phyloP scores from a whole-genome alignment of 371 early-diverging fungal species.

The Lichtheimia ornata region DNA sequence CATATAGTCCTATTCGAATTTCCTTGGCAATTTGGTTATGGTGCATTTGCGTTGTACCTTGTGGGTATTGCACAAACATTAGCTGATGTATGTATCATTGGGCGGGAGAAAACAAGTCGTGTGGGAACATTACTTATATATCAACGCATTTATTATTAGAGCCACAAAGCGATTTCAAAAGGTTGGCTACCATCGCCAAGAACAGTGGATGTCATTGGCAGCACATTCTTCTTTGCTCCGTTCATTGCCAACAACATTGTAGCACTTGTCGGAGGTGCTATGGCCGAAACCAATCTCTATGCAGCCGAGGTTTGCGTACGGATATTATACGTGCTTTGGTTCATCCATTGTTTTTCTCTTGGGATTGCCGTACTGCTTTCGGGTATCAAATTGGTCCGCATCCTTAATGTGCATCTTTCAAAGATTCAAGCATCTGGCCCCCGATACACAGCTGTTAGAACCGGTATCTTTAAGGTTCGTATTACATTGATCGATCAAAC shows the following conservation, averaged over 20 bases:
- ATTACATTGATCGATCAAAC: neutral
- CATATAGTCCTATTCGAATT: slow-evolving; percentile 26
- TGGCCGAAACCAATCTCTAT: slow-evolving; percentile 16
- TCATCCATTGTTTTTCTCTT: slow-evolving; percentile 23
- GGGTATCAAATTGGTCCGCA: slow-evolving; percentile 26
- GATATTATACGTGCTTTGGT: slow-evolving; percentile 34
- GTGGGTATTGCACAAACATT: slow-evolving; percentile 37
- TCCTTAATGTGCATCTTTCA: slow-evolving; percentile 24
- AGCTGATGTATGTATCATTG: slow-evolving; percentile 18
- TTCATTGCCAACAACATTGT: slow-evolving; percentile 30
- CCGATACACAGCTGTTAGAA: slow-evolving; percentile 19
- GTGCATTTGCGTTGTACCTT: slow-evolving; percentile 27
- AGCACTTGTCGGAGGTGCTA: slow-evolving; percentile 26
- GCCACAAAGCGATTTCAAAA: slow-evolving; percentile 31
- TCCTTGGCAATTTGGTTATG: slow-evolving; percentile 33
- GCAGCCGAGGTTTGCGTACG: slow-evolving; percentile 26
- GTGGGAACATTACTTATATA: neutral
- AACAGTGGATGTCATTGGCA: slow-evolving; percentile 28
- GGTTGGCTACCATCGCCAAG: slow-evolving; percentile 36
- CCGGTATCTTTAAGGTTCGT: slow-evolving; percentile 35
- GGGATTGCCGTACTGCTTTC: slow-evolving; percentile 20
- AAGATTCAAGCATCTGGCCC: slow-evolving; percentile 27
- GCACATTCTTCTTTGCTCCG: slow-evolving; percentile 28
- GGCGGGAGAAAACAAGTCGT: neutral
- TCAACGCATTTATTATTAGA: slow-evolving; percentile 12